Conservation (phyloP, 345 rosid genomes). For the Geranium brycei region DNA sequence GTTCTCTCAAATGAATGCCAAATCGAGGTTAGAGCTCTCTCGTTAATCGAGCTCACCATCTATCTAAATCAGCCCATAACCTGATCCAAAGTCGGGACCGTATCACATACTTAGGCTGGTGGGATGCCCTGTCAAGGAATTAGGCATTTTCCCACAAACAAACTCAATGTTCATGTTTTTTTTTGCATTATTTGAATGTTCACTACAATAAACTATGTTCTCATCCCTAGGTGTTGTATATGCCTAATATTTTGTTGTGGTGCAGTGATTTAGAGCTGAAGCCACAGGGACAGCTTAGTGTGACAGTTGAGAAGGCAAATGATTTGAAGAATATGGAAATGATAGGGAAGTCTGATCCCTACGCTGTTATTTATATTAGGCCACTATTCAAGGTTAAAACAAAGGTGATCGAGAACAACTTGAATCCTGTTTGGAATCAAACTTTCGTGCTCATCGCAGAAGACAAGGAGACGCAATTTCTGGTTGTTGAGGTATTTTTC, state of each 20-base stretch:
- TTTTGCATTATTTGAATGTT: no score
- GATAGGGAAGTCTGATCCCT: conserved; percentile 99
- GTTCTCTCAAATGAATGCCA: no score
- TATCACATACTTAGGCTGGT: no score
- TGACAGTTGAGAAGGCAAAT: conserved; percentile 63
- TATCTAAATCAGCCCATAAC: no score
- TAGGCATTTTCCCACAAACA: no score
- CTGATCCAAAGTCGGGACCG: no score
- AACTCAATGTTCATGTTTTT: no score
- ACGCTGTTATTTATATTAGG: conserved; percentile 55
- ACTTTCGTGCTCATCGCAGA: conserved; percentile 79
- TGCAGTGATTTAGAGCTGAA: conserved; percentile 91
- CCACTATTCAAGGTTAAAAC: conserved; percentile 85
- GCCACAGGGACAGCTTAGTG: conserved; percentile 75
- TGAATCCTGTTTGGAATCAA: conserved; percentile 90
- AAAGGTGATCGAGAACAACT: conserved; percentile 67
- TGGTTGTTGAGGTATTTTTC: conserved; percentile 48
- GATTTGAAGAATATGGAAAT: conserved; percentile 93
- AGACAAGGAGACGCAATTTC: conserved; percentile 92
- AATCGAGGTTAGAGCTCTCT: no score
- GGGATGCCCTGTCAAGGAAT: no score
- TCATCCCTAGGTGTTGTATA: background rate
- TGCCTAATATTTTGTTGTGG: background rate
- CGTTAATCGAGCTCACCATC: no score
- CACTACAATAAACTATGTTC: no score